Evolutionary conservation across 2,329 filamentous ascomycete genomes (phyloP).

Genomic region (Penicillium sp.): DNA sequence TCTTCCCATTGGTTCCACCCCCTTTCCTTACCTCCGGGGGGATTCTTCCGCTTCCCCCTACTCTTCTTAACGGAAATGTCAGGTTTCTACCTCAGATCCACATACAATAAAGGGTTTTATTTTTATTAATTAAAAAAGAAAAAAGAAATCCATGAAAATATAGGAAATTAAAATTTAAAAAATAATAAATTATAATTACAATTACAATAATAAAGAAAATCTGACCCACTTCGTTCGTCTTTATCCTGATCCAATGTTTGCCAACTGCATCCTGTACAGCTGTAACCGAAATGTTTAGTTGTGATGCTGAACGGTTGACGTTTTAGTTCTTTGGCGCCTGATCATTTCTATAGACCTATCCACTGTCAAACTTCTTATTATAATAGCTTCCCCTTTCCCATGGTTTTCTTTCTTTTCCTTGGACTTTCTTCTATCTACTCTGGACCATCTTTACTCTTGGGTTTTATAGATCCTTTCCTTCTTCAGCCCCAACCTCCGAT

Average conservation of each 20-base stretch:
- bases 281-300: conserved; percentile 35
- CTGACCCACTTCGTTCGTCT: conserved; percentile 28
- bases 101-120: conserved; percentile 14
- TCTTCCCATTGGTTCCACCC: conserved; percentile 18
- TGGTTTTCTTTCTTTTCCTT: conserved; percentile 7
- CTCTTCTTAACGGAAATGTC: conserved; percentile 14
- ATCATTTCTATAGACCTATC: conserved; percentile 37
- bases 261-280: conserved; percentile 39
- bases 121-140: conserved; percentile 1
- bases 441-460: conserved; percentile 11
- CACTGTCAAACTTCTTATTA: conserved; percentile 30
- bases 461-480: conserved; percentile 29
- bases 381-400: conserved; percentile 31
- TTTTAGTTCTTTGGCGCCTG: conserved; percentile 33
- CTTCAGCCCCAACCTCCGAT: conserved; percentile 1
- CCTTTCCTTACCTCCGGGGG: conserved; percentile 22
- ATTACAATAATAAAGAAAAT: conserved; percentile 14
- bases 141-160: background rate
- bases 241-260: conserved; percentile 38
- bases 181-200: background rate
- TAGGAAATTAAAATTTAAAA: conserved; percentile 12
- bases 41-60: conserved; percentile 19
- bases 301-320: conserved; percentile 35
- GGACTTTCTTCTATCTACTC: conserved; percentile 14
- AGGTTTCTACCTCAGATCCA: conserved; percentile 8